These are phyloP conservation scores for Marasmius sp. DNA, from an alignment of 1,284 basidiomycete genomes.

Conservation along the genomic window DNA sequence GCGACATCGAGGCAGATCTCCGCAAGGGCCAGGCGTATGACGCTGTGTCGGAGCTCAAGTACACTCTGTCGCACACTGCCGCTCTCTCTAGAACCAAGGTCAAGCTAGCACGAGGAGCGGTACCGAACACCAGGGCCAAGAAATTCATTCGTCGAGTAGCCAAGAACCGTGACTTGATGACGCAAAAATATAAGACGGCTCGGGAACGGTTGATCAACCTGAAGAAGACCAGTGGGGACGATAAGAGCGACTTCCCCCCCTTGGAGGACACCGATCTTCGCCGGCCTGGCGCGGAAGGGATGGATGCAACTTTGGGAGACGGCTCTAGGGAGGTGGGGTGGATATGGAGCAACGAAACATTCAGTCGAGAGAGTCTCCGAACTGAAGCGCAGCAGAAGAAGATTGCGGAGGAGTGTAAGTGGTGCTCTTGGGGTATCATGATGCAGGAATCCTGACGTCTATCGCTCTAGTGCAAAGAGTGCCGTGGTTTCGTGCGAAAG, in stretches of 20 bases:
- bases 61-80: background rate
- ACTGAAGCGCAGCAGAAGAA: background rate
- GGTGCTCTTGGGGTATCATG: background rate
- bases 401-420: background rate
- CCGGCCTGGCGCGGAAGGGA: no score
- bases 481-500: constrained; percentile 11
- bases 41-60: background rate
- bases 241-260: no score
- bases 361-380: background rate
- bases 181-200: background rate
- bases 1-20: background rate
- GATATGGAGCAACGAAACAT: no score
- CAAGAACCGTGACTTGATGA: background rate
- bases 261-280: no score
- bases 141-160: background rate
- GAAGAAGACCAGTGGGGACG: background rate
- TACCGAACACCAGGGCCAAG: background rate
- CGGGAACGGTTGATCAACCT: background rate
- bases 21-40: constrained; percentile 12
- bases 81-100: background rate
- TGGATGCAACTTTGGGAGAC: no score
- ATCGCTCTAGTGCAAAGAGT: constrained; percentile 1
- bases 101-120: background rate
- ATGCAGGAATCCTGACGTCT: background rate
- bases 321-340: no score